A percentile compares a stretch with the other conserved stretches of the same genome.
Evolutionary conservation across 148 eudicot species (phyloP).

Genomic region (Chenopodium berlandieri): DNA sequence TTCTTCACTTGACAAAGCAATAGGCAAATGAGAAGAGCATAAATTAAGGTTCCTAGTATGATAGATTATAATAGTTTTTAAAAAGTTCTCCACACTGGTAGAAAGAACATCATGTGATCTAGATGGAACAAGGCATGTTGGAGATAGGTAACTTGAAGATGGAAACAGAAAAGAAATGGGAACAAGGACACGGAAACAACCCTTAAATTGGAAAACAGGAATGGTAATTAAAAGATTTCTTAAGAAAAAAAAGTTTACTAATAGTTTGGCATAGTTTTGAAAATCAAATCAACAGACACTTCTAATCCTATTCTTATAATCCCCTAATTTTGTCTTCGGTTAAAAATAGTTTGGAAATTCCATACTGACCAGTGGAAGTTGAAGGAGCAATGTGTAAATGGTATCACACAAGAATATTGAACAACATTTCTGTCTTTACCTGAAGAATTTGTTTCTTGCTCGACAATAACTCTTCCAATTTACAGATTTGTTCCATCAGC

Average conservation of each 20-base stretch:
- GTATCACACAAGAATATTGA: neutral
- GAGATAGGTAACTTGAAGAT: neutral
- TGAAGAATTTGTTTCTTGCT: conserved; percentile 78
- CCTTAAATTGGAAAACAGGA: neutral
- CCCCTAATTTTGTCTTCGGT: neutral
- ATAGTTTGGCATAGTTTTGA: neutral
- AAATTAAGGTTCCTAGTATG: neutral
- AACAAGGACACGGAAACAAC: neutral
- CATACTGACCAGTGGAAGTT: neutral
- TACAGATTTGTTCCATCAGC: conserved; percentile 69
- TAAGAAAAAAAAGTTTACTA: neutral
- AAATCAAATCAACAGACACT: neutral
- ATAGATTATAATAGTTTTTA: neutral
- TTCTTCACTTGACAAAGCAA: neutral
- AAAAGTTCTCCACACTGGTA: neutral
- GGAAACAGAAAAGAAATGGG: neutral
- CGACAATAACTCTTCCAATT: conserved; percentile 72
- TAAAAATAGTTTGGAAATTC: too few species aligned
- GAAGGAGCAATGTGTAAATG: neutral
- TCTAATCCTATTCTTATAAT: neutral
- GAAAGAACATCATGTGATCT: neutral
- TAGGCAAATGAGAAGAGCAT: neutral
- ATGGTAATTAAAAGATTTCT: neutral
- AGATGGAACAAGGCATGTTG: neutral
- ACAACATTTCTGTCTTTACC: conserved; percentile 38